Conservation (phyloP, 2,329 filamentous ascomycete genomes). For the Emmonsia crescens region DNA sequence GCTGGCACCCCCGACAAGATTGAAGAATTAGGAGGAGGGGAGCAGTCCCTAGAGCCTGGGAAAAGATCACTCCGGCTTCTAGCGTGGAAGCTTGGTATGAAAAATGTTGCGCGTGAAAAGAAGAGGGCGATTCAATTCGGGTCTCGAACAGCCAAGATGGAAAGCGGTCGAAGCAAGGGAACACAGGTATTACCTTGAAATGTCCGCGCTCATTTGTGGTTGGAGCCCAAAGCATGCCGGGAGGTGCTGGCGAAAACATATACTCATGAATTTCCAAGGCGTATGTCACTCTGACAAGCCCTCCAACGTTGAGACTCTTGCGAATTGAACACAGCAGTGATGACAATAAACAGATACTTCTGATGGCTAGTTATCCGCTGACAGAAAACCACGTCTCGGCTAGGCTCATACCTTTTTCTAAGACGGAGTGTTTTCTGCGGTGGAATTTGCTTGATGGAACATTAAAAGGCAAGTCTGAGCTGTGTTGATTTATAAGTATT, state of each 20-base stretch:
- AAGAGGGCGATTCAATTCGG: slow-evolving; percentile 88
- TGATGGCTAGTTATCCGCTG: slow-evolving; percentile 19
- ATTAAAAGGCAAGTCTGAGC: slow-evolving; percentile 29
- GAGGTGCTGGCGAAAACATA: background rate
- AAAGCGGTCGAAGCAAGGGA: slow-evolving; percentile 53
- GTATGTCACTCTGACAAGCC: background rate
- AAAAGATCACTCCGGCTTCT: slow-evolving; percentile 73
- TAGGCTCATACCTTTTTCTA: background rate
- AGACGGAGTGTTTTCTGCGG: background rate
- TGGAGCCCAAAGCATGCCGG: background rate
- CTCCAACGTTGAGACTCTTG: background rate
- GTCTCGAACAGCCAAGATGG: slow-evolving; percentile 73
- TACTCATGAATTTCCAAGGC: background rate
- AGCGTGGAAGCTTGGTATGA: slow-evolving; percentile 63
- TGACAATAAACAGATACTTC: slow-evolving; percentile 37
- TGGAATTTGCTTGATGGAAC: slow-evolving; percentile 3
- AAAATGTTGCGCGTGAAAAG: slow-evolving; percentile 66
- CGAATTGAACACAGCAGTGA: slow-evolving; percentile 23
- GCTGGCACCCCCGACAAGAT: slow-evolving; percentile 13
- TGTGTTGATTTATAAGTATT: slow-evolving; percentile 7
- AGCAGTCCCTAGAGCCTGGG: slow-evolving; percentile 53
- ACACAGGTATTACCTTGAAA: slow-evolving; percentile 43
- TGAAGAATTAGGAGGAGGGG: slow-evolving; percentile 15
- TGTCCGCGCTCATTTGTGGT: background rate
- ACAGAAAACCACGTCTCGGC: slow-evolving; percentile 1